These are phyloP conservation scores for Magnusiomyces suaveolens DNA, from an alignment of 1,139 yeast species.

Conservation along the genomic window DNA sequence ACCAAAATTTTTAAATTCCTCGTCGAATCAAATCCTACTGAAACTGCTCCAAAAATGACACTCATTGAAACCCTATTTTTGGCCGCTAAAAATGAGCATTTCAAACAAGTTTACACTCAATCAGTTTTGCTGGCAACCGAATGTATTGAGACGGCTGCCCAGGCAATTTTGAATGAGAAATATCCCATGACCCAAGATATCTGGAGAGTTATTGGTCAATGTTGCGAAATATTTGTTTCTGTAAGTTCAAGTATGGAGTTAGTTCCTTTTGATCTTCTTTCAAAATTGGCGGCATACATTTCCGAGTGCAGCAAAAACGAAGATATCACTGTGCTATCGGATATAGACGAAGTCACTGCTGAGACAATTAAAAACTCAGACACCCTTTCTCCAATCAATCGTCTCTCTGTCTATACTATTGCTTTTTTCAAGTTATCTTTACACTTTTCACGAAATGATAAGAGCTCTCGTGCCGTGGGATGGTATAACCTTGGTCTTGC, in stretches of 20 bases:
- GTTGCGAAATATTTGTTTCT: conserved; percentile 40
- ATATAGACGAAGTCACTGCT: conserved; percentile 14
- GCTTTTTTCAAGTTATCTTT: conserved; percentile 25
- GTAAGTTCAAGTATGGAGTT: conserved; percentile 34
- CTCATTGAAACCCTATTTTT: conserved; percentile 49
- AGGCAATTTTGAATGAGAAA: conserved; percentile 14
- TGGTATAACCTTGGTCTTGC: conserved; percentile 66
- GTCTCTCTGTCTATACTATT: conserved; percentile 14
- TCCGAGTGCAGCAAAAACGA: conserved; percentile 7
- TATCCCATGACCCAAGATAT: conserved; percentile 37
- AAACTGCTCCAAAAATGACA: conserved; percentile 49
- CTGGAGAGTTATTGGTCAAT: conserved; percentile 49
- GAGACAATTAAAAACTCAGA: conserved; percentile 13
- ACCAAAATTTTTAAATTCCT: conserved; percentile 38
- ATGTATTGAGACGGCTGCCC: conserved; percentile 33
- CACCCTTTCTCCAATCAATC: background rate
- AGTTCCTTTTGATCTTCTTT: conserved; percentile 34
- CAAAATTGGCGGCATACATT: conserved; percentile 4
- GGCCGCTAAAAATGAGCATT: conserved; percentile 44
- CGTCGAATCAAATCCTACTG: conserved; percentile 38
- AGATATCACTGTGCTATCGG: conserved; percentile 11
- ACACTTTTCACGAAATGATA: conserved; percentile 27
- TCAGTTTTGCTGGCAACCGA: conserved; percentile 43
- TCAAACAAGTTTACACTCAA: conserved; percentile 57
- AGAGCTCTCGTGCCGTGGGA: conserved; percentile 39